These are phyloP conservation scores for Sporormia fimetaria DNA, from an alignment of 495 filamentous ascomycete species.

Conservation along the genomic window DNA sequence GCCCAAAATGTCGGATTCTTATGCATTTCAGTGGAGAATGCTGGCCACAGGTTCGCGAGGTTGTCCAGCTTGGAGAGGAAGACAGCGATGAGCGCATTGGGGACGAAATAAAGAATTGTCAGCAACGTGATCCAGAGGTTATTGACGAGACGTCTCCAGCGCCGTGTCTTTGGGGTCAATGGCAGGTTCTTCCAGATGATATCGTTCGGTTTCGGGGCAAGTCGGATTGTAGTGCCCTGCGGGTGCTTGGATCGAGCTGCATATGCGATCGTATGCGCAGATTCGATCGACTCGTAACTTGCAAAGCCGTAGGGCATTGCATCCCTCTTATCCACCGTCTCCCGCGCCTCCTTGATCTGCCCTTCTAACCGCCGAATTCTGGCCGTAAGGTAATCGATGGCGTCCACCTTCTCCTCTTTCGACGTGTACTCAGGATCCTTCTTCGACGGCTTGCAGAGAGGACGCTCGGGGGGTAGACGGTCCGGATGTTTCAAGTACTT, in stretches of 20 bases:
- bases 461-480: slow-evolving; percentile 65
- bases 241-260: slow-evolving; percentile 67
- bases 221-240: slow-evolving; percentile 60
- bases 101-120: slow-evolving; percentile 83
- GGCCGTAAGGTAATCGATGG: slow-evolving; percentile 83
- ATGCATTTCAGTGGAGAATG: slow-evolving; percentile 54
- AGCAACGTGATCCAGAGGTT: slow-evolving; percentile 71
- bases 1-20: slow-evolving; percentile 59
- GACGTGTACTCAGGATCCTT: slow-evolving; percentile 51
- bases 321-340: slow-evolving; percentile 71
- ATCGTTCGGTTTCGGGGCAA: slow-evolving; percentile 82
- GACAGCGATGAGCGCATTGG: slow-evolving; percentile 88
- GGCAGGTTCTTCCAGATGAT: slow-evolving; percentile 93
- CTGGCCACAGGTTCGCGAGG: slow-evolving; percentile 67
- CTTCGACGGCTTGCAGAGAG: slow-evolving; percentile 65
- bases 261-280: slow-evolving; percentile 82
- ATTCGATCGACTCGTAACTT: slow-evolving; percentile 75
- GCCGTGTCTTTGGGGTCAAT: slow-evolving; percentile 51
- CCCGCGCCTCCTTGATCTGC: slow-evolving; percentile 71
- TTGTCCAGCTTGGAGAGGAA: slow-evolving; percentile 80
- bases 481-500: slow-evolving; percentile 84
- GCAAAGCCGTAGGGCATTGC: slow-evolving; percentile 89
- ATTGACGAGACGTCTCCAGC: slow-evolving; percentile 63
- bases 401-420: slow-evolving; percentile 64
- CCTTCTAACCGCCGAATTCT: slow-evolving; percentile 73